Evolutionary conservation across 1,139 yeast genomes (phyloP).

Genomic region (Geotrichum candidum): DNA sequence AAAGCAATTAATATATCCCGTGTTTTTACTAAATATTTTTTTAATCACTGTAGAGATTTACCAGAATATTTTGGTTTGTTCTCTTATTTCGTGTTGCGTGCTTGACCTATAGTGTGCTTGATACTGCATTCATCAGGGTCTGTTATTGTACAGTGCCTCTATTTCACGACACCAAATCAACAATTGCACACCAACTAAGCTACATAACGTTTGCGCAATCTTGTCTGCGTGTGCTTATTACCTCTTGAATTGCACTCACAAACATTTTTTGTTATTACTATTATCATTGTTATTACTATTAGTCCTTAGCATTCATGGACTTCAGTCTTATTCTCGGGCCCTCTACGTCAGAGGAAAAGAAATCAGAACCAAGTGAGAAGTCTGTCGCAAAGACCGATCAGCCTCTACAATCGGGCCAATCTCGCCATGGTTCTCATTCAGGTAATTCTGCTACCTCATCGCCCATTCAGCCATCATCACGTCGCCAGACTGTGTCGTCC

Average conservation of each 20-base stretch:
- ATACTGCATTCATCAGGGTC: neutral
- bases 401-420: neutral
- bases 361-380: constrained; percentile 1
- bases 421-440: constrained; percentile 1
- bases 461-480: constrained; percentile 11
- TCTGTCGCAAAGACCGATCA: neutral
- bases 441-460: constrained; percentile 2
- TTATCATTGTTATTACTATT: too few species aligned
- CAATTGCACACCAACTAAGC: neutral
- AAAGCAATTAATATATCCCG: neutral
- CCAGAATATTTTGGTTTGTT: neutral
- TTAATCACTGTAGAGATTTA: neutral
- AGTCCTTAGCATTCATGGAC: constrained; percentile 4
- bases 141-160: neutral
- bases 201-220: neutral
- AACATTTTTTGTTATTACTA: neutral
- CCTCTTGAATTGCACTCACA: neutral
- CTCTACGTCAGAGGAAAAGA: constrained; percentile 4
- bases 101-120: neutral
- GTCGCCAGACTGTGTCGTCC: constrained; percentile 30
- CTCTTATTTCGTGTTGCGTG: neutral
- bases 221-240: neutral
- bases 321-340: constrained; percentile 6
- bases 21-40: neutral
- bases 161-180: neutral